Conservation (phyloP, 169 alveolate species). For the Plasmodium chabaudi region DNA sequence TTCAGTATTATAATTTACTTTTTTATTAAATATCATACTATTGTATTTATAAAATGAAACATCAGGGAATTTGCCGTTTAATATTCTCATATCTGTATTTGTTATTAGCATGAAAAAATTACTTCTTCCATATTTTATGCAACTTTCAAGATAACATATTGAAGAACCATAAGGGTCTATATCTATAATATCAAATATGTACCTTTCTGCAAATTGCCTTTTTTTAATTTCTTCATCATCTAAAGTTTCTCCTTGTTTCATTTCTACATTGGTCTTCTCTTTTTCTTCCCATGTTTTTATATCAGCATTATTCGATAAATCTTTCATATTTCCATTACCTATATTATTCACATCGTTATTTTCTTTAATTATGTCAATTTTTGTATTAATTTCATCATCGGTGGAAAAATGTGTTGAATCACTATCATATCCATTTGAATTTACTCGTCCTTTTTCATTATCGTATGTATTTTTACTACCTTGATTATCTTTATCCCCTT, state of each 20-base stretch:
- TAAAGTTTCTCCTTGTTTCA: slow-evolving; percentile 6
- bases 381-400: slow-evolving; percentile 1
- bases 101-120: slow-evolving; percentile 94
- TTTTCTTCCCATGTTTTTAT: background rate
- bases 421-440: slow-evolving; percentile 21
- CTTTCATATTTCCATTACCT: background rate
- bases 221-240: slow-evolving; percentile 27
- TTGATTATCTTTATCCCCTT: background rate
- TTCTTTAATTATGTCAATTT: background rate
- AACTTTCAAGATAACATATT: slow-evolving; percentile 93
- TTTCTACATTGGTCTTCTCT: background rate
- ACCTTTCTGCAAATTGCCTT: slow-evolving; percentile 41
- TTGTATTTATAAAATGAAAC: slow-evolving; percentile 95
- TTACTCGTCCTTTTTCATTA: slow-evolving; percentile 2
- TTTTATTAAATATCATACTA: slow-evolving; percentile 89
- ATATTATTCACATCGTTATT: background rate
- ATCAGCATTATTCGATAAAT: background rate
- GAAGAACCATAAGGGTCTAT: slow-evolving; percentile 97
- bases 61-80: slow-evolving; percentile 95
- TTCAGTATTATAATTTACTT: slow-evolving; percentile 93
- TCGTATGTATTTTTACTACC: slow-evolving; percentile 26
- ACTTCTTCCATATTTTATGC: slow-evolving; percentile 91
- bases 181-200: slow-evolving; percentile 88
- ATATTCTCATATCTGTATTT: slow-evolving; percentile 97
- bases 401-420: slow-evolving; percentile 7